Percentiles rank a stretch among this genome's conserved stretches.
Conservation (phyloP, 1,284 basidiomycete genomes). For the Paramarasmius palmivorus region DNA sequence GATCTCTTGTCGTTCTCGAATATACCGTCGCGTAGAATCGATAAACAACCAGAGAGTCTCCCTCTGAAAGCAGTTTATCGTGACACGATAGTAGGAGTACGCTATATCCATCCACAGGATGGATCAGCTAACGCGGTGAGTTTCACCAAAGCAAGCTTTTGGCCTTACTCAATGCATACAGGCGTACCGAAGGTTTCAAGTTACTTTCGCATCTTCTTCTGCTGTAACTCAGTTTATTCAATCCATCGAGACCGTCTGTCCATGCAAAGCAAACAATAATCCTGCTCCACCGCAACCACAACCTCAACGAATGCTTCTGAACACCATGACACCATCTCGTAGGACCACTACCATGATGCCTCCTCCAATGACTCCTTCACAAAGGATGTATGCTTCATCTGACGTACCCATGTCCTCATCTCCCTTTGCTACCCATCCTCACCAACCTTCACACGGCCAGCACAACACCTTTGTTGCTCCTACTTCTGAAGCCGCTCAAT, state of each 20-base stretch:
- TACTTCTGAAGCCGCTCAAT: too few species aligned
- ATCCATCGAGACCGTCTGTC: constrained; percentile 64
- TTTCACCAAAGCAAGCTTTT: neutral
- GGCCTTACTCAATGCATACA: constrained; percentile 24
- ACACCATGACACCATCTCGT: neutral
- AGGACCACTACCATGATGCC: neutral
- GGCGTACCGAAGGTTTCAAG: constrained; percentile 73
- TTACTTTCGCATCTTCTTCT: constrained; percentile 55
- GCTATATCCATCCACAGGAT: constrained; percentile 60
- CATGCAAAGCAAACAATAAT: constrained; percentile 59
- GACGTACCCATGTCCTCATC: neutral
- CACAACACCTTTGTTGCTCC: too few species aligned
- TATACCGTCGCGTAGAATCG: constrained; percentile 25
- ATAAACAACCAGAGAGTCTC: constrained; percentile 45
- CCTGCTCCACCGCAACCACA: constrained; percentile 12
- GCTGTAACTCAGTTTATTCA: constrained; percentile 59
- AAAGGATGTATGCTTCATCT: neutral
- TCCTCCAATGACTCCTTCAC: neutral
- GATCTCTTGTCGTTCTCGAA: constrained; percentile 67
- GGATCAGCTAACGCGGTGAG: constrained; percentile 14
- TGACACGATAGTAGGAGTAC: constrained; percentile 68
- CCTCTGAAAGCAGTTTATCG: constrained; percentile 78
- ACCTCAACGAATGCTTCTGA: neutral
- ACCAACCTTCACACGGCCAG: too few species aligned
- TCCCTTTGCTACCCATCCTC: neutral